A percentile compares a stretch with the other conserved stretches of the same genome.
Evolutionary conservation across 164 flowering plant species (phyloP).

Genomic region (Pachysandra terminalis): DNA sequence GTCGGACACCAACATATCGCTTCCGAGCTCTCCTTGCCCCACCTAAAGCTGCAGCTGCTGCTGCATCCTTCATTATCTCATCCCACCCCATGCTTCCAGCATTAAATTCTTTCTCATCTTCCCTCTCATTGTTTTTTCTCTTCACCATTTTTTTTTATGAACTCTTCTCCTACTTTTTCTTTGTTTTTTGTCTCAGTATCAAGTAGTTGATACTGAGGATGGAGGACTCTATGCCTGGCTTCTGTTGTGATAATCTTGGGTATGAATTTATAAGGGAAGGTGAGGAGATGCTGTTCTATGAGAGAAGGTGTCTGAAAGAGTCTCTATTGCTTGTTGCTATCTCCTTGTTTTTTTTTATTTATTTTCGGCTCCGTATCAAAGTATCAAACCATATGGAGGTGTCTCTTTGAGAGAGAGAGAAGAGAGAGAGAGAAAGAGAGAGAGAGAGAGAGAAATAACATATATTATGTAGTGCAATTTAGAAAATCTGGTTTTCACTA

Average conservation of each 20-base stretch:
- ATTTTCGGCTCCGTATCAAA: constrained; percentile 11
- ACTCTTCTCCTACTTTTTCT: constrained; percentile 10
- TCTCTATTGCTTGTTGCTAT: constrained; percentile 20
- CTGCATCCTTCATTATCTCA: constrained; percentile 25
- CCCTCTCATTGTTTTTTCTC: constrained; percentile 21
- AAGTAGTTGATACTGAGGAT: constrained; percentile 6
- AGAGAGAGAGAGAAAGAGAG: background rate
- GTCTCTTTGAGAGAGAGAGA: background rate
- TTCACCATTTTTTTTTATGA: constrained; percentile 5
- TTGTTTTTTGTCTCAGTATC: background rate
- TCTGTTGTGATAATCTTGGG: background rate
- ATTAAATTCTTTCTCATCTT: constrained; percentile 3
- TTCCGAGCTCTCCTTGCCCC: constrained; percentile 27
- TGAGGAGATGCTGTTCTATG: background rate
- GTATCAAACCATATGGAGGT: constrained; percentile 17
- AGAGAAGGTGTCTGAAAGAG: constrained; percentile 1
- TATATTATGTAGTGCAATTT: background rate
- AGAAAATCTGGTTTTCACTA: background rate
- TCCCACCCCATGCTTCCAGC: constrained; percentile 21
- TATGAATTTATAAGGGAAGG: constrained; percentile 1
- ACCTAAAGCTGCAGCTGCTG: constrained; percentile 5
- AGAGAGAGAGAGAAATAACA: background rate
- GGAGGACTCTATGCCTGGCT: background rate
- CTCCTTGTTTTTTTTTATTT: constrained; percentile 13
- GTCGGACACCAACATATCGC: constrained; percentile 46